Evolutionary conservation across 345 rosid species (phyloP).

Genomic region (Lepidium sativum): DNA sequence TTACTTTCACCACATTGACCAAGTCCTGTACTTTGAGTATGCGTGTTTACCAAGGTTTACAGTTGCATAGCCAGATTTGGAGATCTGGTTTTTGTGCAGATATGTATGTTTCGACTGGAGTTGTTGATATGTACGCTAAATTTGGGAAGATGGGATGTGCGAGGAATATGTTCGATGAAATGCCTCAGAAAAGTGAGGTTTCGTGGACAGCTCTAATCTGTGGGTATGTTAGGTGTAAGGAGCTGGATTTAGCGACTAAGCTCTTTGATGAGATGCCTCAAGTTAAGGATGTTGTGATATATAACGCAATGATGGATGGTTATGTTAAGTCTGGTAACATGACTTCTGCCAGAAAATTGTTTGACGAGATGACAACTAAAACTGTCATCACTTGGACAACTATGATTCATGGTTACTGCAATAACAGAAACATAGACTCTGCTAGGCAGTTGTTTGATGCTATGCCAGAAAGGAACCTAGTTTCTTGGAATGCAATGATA

Average conservation of each 20-base stretch:
- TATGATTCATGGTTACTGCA: slow-evolving; percentile 67
- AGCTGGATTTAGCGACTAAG: slow-evolving; percentile 37
- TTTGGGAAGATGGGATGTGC: slow-evolving; percentile 39
- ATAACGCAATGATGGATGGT: slow-evolving; percentile 60
- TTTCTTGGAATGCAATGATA: slow-evolving; percentile 80
- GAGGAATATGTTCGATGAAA: slow-evolving; percentile 51
- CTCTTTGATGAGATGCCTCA: slow-evolving; percentile 52
- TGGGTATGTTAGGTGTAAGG: slow-evolving; percentile 47
- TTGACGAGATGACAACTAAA: slow-evolving; percentile 41
- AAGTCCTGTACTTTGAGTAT: slow-evolving; percentile 41
- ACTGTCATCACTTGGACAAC: slow-evolving; percentile 72
- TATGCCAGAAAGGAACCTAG: slow-evolving; percentile 56
- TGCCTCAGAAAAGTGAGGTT: slow-evolving; percentile 49
- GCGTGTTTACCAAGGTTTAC: slow-evolving; percentile 41
- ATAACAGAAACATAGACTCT: slow-evolving; percentile 37
- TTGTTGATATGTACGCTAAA: slow-evolving; percentile 66
- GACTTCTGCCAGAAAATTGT: slow-evolving; percentile 47
- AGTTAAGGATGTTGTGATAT: slow-evolving; percentile 40
- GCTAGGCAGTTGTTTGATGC: slow-evolving; percentile 52
- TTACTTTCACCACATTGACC: slow-evolving; percentile 46
- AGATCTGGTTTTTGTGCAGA: slow-evolving; percentile 51
- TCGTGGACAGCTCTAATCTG: slow-evolving; percentile 77
- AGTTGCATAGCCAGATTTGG: slow-evolving; percentile 44
- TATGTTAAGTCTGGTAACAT: slow-evolving; percentile 58
- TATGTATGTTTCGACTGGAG: slow-evolving; percentile 54